Evolutionary conservation across 2,329 filamentous ascomycete genomes (phyloP), one percentile per base, ranked within the genome.

Genomic region (Herpotrichia juniperi): DNA sequence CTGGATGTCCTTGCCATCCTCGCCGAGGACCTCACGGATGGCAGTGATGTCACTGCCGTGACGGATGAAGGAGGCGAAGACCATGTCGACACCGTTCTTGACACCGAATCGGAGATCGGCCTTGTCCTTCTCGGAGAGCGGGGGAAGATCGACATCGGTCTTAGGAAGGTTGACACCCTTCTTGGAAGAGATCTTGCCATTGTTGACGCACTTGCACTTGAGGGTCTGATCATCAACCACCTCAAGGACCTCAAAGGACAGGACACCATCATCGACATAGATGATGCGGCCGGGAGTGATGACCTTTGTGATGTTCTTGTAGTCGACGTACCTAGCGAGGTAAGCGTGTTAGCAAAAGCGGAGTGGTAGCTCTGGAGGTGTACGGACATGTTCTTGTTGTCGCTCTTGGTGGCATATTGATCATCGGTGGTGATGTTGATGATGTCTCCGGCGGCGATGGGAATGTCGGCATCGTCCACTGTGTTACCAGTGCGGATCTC

Each of bases 231-330:
- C 89, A 73, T 99, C 90, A 61, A 90, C 83, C 66, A 99, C 83
- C 74, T 91, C 85, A 64, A 97, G 77, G 58, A 99, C 94, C 74
- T 97, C 89, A 68, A 99, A 97, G 22, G 93, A 96, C 67, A 97
- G 88, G 63, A 99, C 93, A 78, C 94, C 94, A 72, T 99, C 94
- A 72, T 99, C 94, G 67, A 99, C 94, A 79, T 96, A 99, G 83
- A 99, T 96, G 77, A 89, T 88, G 70, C 94, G 93, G 72, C 93
- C 94, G 54, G 85, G 82, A 74, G 90, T 79, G 72, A 99, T 97
- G 68, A 99, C 94, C 82, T 96, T 96, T 79, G 93, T 97, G 79
- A 99, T 97, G 84, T 99, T 99, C 87, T 96, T 96, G 85, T 99
- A 97, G 83, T 97, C 93, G 71, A 97, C 89, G 73, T 92, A 97